Conservation (phyloP, 2,329 filamentous ascomycete genomes). For the Rasamsonia emersonii region DNA sequence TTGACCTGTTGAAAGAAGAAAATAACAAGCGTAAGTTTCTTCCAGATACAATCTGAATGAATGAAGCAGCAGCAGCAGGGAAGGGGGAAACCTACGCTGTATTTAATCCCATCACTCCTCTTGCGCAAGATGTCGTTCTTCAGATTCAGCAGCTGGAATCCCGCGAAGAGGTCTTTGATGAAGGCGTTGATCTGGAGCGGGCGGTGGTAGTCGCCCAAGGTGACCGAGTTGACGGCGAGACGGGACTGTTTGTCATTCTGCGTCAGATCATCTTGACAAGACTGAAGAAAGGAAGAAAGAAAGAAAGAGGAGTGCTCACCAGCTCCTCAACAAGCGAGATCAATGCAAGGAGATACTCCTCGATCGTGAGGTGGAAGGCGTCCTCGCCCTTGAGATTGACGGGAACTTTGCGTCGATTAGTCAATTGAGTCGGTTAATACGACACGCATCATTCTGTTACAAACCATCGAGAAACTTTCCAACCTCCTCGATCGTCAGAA, state of each 20-base stretch:
- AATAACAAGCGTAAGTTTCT: too few relatives aligned
- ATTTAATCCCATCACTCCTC: conserved; percentile 89
- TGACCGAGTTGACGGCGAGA: conserved; percentile 89
- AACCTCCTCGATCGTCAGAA: conserved; percentile 82
- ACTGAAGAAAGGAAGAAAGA: background rate
- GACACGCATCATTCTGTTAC: too few relatives aligned
- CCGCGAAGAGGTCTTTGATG: conserved; percentile 89
- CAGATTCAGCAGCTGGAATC: conserved; percentile 93
- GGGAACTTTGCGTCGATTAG: conserved; percentile 51
- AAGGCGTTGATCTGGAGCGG: conserved; percentile 85
- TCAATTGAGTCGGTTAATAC: too few relatives aligned
- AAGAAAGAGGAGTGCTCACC: conserved; percentile 29
- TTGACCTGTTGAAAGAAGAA: too few relatives aligned
- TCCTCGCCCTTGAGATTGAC: conserved; percentile 86
- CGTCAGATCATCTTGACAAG: background rate
- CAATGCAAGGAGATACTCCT: conserved; percentile 88
- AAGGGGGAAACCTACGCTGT: conserved; percentile 47
- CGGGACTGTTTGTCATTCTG: conserved; percentile 47
- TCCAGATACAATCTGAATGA: too few relatives aligned
- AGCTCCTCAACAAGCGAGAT: conserved; percentile 86
- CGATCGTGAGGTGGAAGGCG: conserved; percentile 89
- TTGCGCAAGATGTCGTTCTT: conserved; percentile 91
- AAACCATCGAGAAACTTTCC: conserved; percentile 66
- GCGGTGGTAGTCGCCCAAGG: conserved; percentile 75
- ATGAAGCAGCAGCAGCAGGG: background rate